These are phyloP conservation scores for Sparassis latifolia DNA, from an alignment of 1,284 basidiomycete species.

Conservation along the genomic window DNA sequence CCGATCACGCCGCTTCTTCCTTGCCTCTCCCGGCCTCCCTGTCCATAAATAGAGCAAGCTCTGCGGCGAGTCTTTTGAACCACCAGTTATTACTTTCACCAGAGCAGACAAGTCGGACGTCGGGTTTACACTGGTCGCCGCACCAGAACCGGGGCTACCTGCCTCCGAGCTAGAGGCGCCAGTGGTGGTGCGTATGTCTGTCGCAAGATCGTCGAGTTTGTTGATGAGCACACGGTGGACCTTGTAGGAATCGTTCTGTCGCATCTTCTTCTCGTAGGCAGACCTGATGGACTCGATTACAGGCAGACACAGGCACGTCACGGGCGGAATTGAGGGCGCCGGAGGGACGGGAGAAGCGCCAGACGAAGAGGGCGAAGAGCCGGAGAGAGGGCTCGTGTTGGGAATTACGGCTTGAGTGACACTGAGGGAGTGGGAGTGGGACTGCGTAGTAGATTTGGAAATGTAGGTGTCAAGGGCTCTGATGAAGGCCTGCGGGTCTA, in stretches of 20 bases:
- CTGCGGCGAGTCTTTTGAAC: slow-evolving; percentile 29
- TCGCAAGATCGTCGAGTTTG: slow-evolving; percentile 40
- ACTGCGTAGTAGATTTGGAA: slow-evolving; percentile 15
- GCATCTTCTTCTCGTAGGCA: slow-evolving; percentile 45
- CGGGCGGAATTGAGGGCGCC: slow-evolving; percentile 8
- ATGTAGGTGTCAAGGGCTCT: slow-evolving; percentile 21
- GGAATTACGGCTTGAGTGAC: slow-evolving; percentile 11
- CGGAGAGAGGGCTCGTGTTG: slow-evolving; percentile 12
- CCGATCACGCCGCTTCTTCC: slow-evolving; percentile 27
- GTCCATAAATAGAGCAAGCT: slow-evolving; percentile 36
- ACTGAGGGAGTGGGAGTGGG: slow-evolving; percentile 12
- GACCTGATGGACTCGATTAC: slow-evolving; percentile 41
- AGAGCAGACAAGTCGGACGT: slow-evolving; percentile 38
- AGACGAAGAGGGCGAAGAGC: neutral
- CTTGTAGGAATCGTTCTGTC: slow-evolving; percentile 50
- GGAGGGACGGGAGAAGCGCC: slow-evolving; percentile 3
- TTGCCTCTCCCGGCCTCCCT: slow-evolving; percentile 27
- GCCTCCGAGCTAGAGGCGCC: neutral
- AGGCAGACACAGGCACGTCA: slow-evolving; percentile 37
- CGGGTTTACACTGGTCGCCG: slow-evolving; percentile 33
- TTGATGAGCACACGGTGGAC: slow-evolving; percentile 54
- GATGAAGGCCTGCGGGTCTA: slow-evolving; percentile 52
- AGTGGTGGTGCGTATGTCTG: slow-evolving; percentile 26
- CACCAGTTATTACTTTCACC: slow-evolving; percentile 22
- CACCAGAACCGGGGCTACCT: slow-evolving; percentile 15